Evolutionary conservation across 2,329 filamentous ascomycete genomes (phyloP), one percentile per base, ranked within the genome.

Genomic region (Beauveria sp.): DNA sequence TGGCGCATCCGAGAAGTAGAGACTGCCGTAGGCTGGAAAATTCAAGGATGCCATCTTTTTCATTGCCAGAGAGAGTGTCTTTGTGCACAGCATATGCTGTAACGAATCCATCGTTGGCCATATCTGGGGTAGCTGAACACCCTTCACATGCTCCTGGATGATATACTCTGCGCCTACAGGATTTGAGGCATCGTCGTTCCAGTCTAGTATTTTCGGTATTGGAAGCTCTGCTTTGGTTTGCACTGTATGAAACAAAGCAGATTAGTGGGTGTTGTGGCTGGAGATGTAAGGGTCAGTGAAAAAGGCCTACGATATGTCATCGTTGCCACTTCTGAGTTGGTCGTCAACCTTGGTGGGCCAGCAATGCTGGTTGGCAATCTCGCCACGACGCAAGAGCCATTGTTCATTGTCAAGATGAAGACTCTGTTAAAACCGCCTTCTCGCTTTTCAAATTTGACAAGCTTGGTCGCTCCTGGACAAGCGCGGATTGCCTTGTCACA

Each of bases 241-340:
- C 43, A 55, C 52, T 55, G n/a, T 12, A 22, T 52, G 8, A 12
- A 54, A 26, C 30, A 55, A 26, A 55, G 5, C 20, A 26, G 4
- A 9, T n/a, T 12, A 43, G 52, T 28, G 22, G 12, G 3, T 9
- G n/a, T 37, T 8, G 22, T 14, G 2, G 22, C 10, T 26, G 48
- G 14, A 34, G 20, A 12, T 34, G 1, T 6, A 34, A 20, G 43
- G 16, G 5, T 24, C 22, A 24, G 22, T 24, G 22, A 24, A 24
- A 24, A 24, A 3, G 22, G 48, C 40, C 43, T 55, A 55, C 52
- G 14, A 28, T 43, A 55, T 55, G 52, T 26, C 52, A 55, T 43
- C 4, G 52, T 55, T 20, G 52, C 52, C 37, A 55, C 52, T 28
- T 55, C 52, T 28, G 52, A 55, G n/a, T 55, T 55, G 22, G 52